Base-by-base conservation (phyloP, 225 moss, liverwort and hornwort species). In the Marchantia paleacea region DNA sequence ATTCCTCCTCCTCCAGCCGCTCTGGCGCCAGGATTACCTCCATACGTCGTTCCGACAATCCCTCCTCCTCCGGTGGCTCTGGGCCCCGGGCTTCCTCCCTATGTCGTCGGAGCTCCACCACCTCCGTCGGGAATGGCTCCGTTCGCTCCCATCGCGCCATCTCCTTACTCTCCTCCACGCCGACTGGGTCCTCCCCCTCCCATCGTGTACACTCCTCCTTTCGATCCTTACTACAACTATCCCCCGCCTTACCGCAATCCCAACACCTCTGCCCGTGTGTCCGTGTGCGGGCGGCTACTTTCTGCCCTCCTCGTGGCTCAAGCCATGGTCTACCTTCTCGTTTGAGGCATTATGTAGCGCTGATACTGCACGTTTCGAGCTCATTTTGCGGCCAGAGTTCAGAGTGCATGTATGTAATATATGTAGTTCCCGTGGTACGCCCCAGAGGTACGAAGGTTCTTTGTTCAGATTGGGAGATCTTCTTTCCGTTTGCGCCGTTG, bases 231-330 rank as follows among this genome's bases (percentile, higher is more conserved):
- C 15, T 18, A 18, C 77, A 48, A 6, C 77, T 77, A 20, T 48
- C 77, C 77, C 11, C 77, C 77, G 30, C 61, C 77, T 5, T 77
- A 63, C 62, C 61, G 57, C 19, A 62, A 77, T 49, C 61, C 61
- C 31, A 77, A 39, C 39, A 39, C 31, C 18, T 63, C 62, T 10
- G 77, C 62, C 11, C 77, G 14, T 63, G 62, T 22, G 22, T 47
- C 7, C 47, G 39, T 26, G 52, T 18, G 24, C 39, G 8, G 65
- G 1, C 18, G 24, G 16, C 16, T 78, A 12, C 8, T 78, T 26
- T 66, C 19, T 52, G 78, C 50, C 26, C 7, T 78, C 18, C 65
- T 78, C 78, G 22, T 26, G 26, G 65, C 78, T 19, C 78, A 78
- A 52, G 52, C 52, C 16, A 10, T 78, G 12, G 7, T 51, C 50